Percentiles rank a stretch among this genome's conserved stretches.
phyloP scores from a whole-genome alignment of 345 rosid genomes.

The Schrenkiella parvula region DNA sequence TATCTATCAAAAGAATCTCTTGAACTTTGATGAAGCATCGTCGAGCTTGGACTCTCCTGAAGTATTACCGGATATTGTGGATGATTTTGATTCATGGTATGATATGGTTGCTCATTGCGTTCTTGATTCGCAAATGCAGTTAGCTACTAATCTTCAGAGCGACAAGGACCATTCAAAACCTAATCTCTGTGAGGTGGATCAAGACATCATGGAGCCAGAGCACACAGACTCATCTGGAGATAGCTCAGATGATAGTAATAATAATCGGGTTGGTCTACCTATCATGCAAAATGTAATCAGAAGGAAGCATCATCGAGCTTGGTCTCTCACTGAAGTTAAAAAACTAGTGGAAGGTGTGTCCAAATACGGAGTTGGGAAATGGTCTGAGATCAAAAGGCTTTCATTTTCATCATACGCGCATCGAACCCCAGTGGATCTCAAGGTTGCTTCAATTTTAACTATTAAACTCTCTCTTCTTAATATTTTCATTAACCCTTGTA shows the following conservation, averaged over 20 bases:
- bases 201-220: constrained; percentile 36
- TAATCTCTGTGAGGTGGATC: constrained; percentile 31
- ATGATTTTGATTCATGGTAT: constrained; percentile 7
- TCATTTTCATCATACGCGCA: constrained; percentile 66
- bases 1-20: not conserved
- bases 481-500: not conserved
- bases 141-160: constrained; percentile 34
- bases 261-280: constrained; percentile 34
- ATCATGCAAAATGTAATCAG: constrained; percentile 55
- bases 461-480: not conserved
- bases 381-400: constrained; percentile 88
- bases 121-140: not conserved
- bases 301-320: constrained; percentile 92
- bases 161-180: constrained; percentile 24
- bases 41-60: not conserved
- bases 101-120: not conserved
- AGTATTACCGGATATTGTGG: not conserved
- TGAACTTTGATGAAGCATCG: not conserved
- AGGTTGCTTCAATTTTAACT: constrained; percentile 44
- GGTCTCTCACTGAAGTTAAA: constrained; percentile 86
- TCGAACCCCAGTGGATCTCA: constrained; percentile 92
- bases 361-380: constrained; percentile 83
- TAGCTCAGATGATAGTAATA: constrained; percentile 36
- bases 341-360: constrained; percentile 88
- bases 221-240: constrained; percentile 44